Evolutionary conservation across 805 yeast species (phyloP), one percentile per base, ranked within the genome.

Genomic region (Yamadazyma phyllophila): DNA sequence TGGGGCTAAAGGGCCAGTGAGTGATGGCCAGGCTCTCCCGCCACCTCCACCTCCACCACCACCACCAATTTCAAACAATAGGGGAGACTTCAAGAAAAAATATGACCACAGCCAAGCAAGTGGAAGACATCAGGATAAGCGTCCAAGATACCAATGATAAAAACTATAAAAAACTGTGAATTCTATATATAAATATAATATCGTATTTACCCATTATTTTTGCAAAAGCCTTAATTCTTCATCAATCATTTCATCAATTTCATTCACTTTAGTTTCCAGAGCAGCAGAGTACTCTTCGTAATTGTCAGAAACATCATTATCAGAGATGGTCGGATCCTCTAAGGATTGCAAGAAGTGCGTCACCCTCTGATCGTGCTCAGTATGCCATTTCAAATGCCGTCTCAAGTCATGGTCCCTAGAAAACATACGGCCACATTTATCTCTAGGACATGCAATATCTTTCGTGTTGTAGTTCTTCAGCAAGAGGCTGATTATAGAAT

Each of bases 381-480:
- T 65, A 53, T 80, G 85, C 84, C 84, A 80, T 33, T 58, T 61
- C 41, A 80, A 50, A 55, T 80, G 85, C 36, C 83, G 66, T 13
- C 59, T 53, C 20, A 80, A 54, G 54, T 78, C 83, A 52, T 69
- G 69, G 0, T 71, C 69, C 48, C 75, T 72, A 42, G 71, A 69
- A 57, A 84, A 84, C 6, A 68, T 65, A 46, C 88, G 68, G 29
- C 63, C 64, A 59, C 91, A 84, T 35, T 71, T 71, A 2, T 54
- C 59, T 48, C 67, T 75, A 0, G 80, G 71, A 56, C 90, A 84
- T 0, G 55, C 43, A 0, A 73, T 56, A 38, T 53, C 65, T 34
- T 69, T 68, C 9, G 60, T 54, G 7, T 63, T 58, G 36, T 62
- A 66, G 53, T 73, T 75, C 14, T 58, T 55, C 53, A 64, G 59